Evolutionary conservation across 768 basidiomycete genomes (phyloP), one percentile per base, ranked within the genome.

Genomic region (Rhizopogon sp.): DNA sequence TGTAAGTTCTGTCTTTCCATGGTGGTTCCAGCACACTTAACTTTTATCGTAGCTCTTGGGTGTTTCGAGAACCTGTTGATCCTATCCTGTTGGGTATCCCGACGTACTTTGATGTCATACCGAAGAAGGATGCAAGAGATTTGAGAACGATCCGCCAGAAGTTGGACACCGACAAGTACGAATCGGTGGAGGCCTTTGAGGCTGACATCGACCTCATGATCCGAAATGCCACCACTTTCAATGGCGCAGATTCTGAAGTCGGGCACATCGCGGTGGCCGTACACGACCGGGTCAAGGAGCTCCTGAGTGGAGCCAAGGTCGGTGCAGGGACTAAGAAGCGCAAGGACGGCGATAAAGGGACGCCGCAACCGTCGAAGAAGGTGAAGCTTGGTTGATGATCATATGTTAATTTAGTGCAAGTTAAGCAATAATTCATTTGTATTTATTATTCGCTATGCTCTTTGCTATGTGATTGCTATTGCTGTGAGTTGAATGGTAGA

Each of bases 191-290:
- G 44, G 83, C 83, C 2, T 85, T 96, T 63, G 88, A 91, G 65
- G 87, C 84, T 2, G 96, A 98, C 66, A 71, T 95, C 52, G 82
- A 87, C 43, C 78, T 95, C 42, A 96, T 98, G 93, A 70, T 92
- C 56, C 73, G 81, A 56, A 98, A 98, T 65, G 92, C 95, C 14
- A 80, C 89, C 67, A 81, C 79, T 52, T 98, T 97, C 79, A 98
- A 98, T 60, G 89, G 88, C 0, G 74, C 74, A 2, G 84, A 87
- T 43, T 90, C 89, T 3, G 87, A 90, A 55, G 88, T 92, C n/a
- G 91, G 87, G 14, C 65, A 72, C 42, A 72, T 87, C 39, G 80
- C 89, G 7, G 62, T 71, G n/a, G 62, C 67, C 31, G 64, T 86
- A 46, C 74, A 74, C 44, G 74, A 79, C 50, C 81, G 78, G 58